A percentile compares a stretch with the other conserved stretches of the same genome.
Conservation (phyloP, 768 basidiomycete species). For the Pleurotus giganteus region DNA sequence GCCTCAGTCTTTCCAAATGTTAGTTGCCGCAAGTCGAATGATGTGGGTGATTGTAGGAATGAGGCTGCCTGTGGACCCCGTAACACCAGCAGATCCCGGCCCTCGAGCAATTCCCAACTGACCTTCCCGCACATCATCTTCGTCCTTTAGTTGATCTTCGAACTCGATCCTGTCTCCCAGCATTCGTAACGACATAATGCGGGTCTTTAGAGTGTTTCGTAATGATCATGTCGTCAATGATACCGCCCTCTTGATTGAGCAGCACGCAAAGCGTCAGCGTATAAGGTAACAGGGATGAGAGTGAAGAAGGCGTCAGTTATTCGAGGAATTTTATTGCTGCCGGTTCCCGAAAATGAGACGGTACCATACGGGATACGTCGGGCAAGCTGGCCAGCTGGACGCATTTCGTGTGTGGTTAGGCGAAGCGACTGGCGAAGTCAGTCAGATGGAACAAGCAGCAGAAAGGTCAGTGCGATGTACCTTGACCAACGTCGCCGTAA, state of each 20-base stretch:
- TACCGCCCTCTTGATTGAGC: constrained; percentile 86
- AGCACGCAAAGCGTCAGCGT: constrained; percentile 86
- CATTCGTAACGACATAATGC: constrained; percentile 97
- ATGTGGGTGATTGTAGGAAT: constrained; percentile 74
- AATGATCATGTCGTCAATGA: constrained; percentile 94
- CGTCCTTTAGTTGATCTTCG: constrained; percentile 55
- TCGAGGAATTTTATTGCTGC: constrained; percentile 80
- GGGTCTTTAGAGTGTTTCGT: constrained; percentile 77
- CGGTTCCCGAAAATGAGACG: constrained; percentile 81
- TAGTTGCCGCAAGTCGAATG: constrained; percentile 68
- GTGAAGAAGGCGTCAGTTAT: constrained; percentile 85
- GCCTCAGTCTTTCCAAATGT: constrained; percentile 87
- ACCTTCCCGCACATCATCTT: constrained; percentile 56
- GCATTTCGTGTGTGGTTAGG: constrained; percentile 84
- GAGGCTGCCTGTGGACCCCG: constrained; percentile 88
- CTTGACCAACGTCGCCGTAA: constrained; percentile 82
- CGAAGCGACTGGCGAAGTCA: constrained; percentile 73
- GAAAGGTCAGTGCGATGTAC: constrained; percentile 33
- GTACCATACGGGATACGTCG: constrained; percentile 99
- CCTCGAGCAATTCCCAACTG: constrained; percentile 76
- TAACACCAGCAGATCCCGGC: constrained; percentile 86
- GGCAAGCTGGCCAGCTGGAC: constrained; percentile 89
- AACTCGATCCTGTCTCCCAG: constrained; percentile 85
- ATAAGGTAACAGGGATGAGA: constrained; percentile 64
- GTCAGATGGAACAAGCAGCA: background rate